Conservation (phyloP, 305 asterid species). For the Fraxinus ornus region DNA sequence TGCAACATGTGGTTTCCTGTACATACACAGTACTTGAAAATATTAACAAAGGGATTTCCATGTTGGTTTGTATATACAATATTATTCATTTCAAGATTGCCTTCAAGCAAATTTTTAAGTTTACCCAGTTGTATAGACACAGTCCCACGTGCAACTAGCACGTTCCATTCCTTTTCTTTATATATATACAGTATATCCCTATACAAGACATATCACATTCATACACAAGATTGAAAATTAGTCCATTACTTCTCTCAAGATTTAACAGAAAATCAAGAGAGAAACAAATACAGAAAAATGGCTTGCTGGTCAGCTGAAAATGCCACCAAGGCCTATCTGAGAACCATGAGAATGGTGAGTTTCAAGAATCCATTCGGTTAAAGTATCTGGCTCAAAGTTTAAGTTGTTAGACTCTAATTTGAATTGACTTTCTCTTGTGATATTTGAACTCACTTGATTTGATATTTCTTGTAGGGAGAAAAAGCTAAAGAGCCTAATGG, state of each 20-base stretch:
- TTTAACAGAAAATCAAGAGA: conserved; percentile 3
- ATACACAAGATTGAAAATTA: conserved; percentile 16
- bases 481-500: conserved; percentile 69
- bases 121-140: conserved; percentile 53
- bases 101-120: conserved; percentile 23
- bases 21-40: not conserved
- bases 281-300: conserved; percentile 33
- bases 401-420: not conserved
- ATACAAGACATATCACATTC: conserved; percentile 13
- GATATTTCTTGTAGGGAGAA: conserved; percentile 44
- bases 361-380: not conserved
- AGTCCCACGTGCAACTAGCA: conserved; percentile 43
- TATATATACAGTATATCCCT: conserved; percentile 32
- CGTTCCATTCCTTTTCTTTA: conserved; percentile 25
- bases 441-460: not conserved
- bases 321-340: conserved; percentile 86
- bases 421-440: not conserved
- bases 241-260: conserved; percentile 15
- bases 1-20: not conserved
- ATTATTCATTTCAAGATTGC: conserved; percentile 17
- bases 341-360: conserved; percentile 79
- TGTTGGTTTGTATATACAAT: not conserved
- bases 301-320: conserved; percentile 94
- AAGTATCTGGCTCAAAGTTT: not conserved
- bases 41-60: conserved; percentile 2